phyloP scores from a whole-genome alignment of 148 eudicot genomes.

The Rhododendron mucronatum region DNA sequence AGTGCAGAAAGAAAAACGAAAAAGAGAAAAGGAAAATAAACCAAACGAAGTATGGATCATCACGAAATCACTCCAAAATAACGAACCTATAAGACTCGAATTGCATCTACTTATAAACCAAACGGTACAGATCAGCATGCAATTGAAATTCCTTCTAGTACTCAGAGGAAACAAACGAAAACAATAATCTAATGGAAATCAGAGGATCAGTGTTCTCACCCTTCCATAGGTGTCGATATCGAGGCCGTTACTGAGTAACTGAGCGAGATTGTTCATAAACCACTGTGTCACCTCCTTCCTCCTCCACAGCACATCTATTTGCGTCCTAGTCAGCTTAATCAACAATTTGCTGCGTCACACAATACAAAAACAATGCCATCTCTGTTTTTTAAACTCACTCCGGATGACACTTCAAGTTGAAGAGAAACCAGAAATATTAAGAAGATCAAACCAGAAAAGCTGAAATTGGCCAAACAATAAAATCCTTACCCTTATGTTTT shows the following conservation, averaged over 20 bases:
- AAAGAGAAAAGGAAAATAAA: neutral
- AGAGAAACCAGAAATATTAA: too few relatives aligned
- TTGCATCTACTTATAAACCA: neutral
- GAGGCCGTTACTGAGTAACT: constrained; percentile 69
- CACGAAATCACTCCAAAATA: neutral
- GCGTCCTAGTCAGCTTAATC: constrained; percentile 58
- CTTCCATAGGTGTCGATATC: constrained; percentile 67
- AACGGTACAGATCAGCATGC: neutral
- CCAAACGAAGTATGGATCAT: too few relatives aligned
- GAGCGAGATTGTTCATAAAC: constrained; percentile 75
- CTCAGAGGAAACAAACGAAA: neutral
- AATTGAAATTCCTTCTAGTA: neutral
- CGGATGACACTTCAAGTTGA: too few relatives aligned
- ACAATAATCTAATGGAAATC: neutral
- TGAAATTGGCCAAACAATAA: too few relatives aligned
- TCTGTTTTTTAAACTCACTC: too few relatives aligned
- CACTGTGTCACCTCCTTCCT: constrained; percentile 73
- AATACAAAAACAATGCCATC: neutral
- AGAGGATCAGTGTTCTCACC: constrained; percentile 25
- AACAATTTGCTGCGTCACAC: constrained; percentile 45
- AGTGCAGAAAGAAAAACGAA: neutral
- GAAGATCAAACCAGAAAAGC: too few relatives aligned
- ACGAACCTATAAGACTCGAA: neutral
- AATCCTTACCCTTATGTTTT: too few relatives aligned
- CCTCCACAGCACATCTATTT: constrained; percentile 63